phyloP scores from a whole-genome alignment of 2,329 filamentous ascomycete species.

The Ceratocystis cacaofunesta region DNA sequence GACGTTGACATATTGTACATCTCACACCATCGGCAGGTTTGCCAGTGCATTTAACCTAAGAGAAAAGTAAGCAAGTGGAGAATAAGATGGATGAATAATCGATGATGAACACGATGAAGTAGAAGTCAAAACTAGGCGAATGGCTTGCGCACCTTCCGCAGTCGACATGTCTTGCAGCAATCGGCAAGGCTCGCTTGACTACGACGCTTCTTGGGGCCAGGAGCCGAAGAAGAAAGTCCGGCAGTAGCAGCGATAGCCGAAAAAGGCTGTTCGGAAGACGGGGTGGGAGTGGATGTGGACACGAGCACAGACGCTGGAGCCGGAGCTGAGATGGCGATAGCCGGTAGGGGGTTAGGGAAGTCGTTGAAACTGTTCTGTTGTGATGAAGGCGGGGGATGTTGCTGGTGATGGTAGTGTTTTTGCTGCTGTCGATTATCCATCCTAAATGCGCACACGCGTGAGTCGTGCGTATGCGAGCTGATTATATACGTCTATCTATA shows the following conservation, averaged over 20 bases:
- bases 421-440: background rate
- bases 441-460: background rate
- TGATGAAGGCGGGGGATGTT: background rate
- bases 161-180: slow-evolving; percentile 27
- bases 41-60: slow-evolving; percentile 30
- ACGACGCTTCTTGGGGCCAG: slow-evolving; percentile 24
- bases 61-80: background rate
- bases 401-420: background rate
- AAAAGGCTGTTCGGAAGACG: slow-evolving; percentile 10
- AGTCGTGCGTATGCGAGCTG: background rate
- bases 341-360: slow-evolving; percentile 6
- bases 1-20: slow-evolving; percentile 27
- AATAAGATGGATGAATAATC: slow-evolving; percentile 8
- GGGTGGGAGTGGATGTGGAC: background rate
- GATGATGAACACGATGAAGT: background rate
- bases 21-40: slow-evolving; percentile 24
- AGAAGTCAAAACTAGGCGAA: background rate
- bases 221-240: slow-evolving; percentile 16
- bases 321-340: slow-evolving; percentile 1
- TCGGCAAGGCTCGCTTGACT: slow-evolving; percentile 21
- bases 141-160: slow-evolving; percentile 25
- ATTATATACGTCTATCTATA: no score
- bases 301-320: background rate
- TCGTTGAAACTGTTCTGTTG: slow-evolving; percentile 12
- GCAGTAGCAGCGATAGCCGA: no score